Evolutionary conservation across 176 grass and related monocot species (phyloP), one percentile per base, ranked within the genome.

Genomic region (Puya raimondii): DNA sequence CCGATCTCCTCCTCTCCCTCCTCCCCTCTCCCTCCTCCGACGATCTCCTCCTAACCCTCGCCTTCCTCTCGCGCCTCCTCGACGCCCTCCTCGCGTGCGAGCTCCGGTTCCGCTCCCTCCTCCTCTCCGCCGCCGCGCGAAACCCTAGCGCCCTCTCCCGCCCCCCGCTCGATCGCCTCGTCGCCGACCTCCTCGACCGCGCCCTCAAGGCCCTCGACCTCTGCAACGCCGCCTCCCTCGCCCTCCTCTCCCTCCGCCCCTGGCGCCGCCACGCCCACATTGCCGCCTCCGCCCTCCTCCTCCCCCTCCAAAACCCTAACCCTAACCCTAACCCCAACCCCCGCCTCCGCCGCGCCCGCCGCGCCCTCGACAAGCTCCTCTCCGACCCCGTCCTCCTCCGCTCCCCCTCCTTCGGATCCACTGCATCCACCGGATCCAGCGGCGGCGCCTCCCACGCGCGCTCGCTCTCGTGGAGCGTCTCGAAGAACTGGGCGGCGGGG

Each of bases 11-110:
- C 71, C 16, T 67, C 47, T 74, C 85, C 0, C 85, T 96, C 7
- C 51, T 80, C 17, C 2, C 78, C 0, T 27, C 42, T 13, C 2
- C 78, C 0, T 48, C 42, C 2, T 3, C 27, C 4, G 67, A 51
- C 29, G 47, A 47, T 3, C 67, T 68, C 9, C 13, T 75, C 22
- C 82, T 99, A 9, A 85, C 86, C 2, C 72, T 99, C 3, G 72
- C 84, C 0, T 93, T 99, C 81, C 86, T 99, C 65, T 88, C 89
- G 71, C 85, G 93, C 76, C 74, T 99, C 64, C 84, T 99, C 0
- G 89, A 93, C 68, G 80, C 82, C 6, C 79, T 99, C 1, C 63
- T 88, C 27, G 81, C 83, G 49, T 74, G 75, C 10, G 89, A 90
- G 82, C 76, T 66, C 5, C 80, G 79, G 64, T 97, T 97, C 77